Evolutionary conservation across 768 basidiomycete genomes (phyloP).

Genomic region (Collybiopsis luxurians): DNA sequence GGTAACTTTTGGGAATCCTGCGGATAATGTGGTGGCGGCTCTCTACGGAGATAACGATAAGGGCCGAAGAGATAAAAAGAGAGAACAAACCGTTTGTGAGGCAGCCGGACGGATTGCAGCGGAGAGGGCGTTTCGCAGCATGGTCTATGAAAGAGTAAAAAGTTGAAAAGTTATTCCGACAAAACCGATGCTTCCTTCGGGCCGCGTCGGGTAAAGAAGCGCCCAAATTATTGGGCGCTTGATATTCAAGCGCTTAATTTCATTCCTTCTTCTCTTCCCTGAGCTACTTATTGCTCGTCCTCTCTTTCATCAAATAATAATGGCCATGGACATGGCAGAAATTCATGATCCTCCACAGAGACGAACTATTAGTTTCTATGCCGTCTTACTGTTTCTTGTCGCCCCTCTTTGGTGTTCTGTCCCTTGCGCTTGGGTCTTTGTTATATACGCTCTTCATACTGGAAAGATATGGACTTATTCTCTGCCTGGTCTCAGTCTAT

Average conservation of each 20-base stretch:
- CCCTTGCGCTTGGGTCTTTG: slow-evolving; percentile 66
- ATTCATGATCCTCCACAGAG: slow-evolving; percentile 30
- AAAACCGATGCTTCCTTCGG: slow-evolving; percentile 25
- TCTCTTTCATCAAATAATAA: slow-evolving; percentile 4
- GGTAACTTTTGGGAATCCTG: slow-evolving; percentile 74
- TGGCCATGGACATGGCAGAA: slow-evolving; percentile 20
- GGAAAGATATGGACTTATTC: slow-evolving; percentile 40
- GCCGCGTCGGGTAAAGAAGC: background rate
- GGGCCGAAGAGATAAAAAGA: background rate
- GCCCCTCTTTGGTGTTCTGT: slow-evolving; percentile 62
- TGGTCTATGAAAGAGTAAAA: slow-evolving; percentile 32
- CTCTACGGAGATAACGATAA: slow-evolving; percentile 37
- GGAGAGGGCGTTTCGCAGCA: slow-evolving; percentile 68
- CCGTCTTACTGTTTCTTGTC: slow-evolving; percentile 54
- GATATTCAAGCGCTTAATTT: background rate
- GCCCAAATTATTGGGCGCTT: background rate
- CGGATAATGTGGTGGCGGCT: slow-evolving; percentile 72
- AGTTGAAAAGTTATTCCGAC: slow-evolving; percentile 19
- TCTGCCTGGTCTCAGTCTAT: slow-evolving; percentile 35
- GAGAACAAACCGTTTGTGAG: slow-evolving; percentile 46
- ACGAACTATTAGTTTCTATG: slow-evolving; percentile 52
- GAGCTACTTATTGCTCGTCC: slow-evolving; percentile 6
- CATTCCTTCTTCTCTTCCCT: background rate
- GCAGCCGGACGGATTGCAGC: slow-evolving; percentile 52
- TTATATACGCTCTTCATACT: slow-evolving; percentile 44